phyloP scores from a whole-genome alignment of 345 rosid genomes.

The Heritiera littoralis region DNA sequence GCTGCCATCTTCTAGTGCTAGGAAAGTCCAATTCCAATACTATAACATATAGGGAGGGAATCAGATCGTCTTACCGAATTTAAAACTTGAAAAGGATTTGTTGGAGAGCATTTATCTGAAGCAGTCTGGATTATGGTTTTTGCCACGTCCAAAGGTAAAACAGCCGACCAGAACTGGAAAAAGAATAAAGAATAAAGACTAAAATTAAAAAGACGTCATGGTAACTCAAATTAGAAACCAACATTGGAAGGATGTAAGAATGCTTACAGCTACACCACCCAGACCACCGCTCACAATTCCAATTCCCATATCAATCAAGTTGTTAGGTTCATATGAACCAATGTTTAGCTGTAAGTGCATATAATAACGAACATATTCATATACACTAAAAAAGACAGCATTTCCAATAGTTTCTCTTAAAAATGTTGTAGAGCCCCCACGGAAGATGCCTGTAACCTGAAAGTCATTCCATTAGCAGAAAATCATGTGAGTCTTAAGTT shows the following conservation, averaged over 20 bases:
- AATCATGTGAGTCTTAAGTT: neutral
- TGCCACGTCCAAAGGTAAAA: conserved; percentile 85
- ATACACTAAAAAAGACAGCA: conserved; percentile 74
- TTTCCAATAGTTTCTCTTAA: conserved; percentile 85
- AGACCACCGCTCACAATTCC: conserved; percentile 87
- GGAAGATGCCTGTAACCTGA: conserved; percentile 86
- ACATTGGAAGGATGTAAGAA: conserved; percentile 18
- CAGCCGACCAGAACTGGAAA: conserved; percentile 73
- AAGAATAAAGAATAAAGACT: conserved; percentile 18
- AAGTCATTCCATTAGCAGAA: conserved; percentile 39
- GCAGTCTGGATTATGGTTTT: conserved; percentile 90
- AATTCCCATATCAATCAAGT: conserved; percentile 77
- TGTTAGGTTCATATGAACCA: conserved; percentile 43
- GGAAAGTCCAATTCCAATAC: conserved; percentile 14
- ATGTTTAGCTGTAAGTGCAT: conserved; percentile 59
- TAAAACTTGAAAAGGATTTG: conserved; percentile 74
- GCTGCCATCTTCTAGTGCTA: neutral
- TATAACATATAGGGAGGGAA: conserved; percentile 21
- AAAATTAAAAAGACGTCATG: neutral
- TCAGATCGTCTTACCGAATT: conserved; percentile 50
- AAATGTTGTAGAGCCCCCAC: conserved; percentile 81
- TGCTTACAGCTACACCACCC: conserved; percentile 91
- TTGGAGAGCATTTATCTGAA: conserved; percentile 51
- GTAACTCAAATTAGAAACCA: neutral
- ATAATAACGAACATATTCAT: conserved; percentile 70